phyloP scores from a whole-genome alignment of 768 basidiomycete genomes.

The Boletus rubropictus region DNA sequence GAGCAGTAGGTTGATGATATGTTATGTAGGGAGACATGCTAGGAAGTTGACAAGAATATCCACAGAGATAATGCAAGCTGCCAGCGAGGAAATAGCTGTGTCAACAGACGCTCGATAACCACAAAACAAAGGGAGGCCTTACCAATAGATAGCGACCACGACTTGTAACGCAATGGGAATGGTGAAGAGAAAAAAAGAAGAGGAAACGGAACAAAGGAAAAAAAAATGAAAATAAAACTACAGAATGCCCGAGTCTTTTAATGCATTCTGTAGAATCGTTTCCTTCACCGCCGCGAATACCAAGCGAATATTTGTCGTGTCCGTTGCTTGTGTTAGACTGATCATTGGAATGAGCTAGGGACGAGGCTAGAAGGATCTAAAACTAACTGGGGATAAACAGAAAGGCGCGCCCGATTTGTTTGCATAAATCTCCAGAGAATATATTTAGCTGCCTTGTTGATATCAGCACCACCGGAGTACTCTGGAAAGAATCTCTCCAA shows the following conservation, averaged over 20 bases:
- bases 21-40: slow-evolving; percentile 24
- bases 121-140: background rate
- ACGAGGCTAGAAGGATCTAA: background rate
- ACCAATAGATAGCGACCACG: slow-evolving; percentile 27
- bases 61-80: slow-evolving; percentile 31
- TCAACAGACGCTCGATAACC: background rate
- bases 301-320: slow-evolving; percentile 75
- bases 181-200: background rate
- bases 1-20: slow-evolving; percentile 27
- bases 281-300: slow-evolving; percentile 89
- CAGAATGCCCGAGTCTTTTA: slow-evolving; percentile 82
- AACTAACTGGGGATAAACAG: slow-evolving; percentile 86
- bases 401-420: slow-evolving; percentile 75
- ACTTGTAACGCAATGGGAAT: slow-evolving; percentile 8
- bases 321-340: slow-evolving; percentile 83
- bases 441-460: slow-evolving; percentile 92
- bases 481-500: slow-evolving; percentile 80
- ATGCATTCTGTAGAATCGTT: slow-evolving; percentile 86
- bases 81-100: background rate
- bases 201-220: background rate
- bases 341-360: background rate
- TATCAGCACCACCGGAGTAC: slow-evolving; percentile 82
- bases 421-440: slow-evolving; percentile 96
- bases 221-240: slow-evolving; percentile 20
- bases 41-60: slow-evolving; percentile 21